Conservation (phyloP, 306 rosid species). For the Fragaria nilgerrensis region DNA sequence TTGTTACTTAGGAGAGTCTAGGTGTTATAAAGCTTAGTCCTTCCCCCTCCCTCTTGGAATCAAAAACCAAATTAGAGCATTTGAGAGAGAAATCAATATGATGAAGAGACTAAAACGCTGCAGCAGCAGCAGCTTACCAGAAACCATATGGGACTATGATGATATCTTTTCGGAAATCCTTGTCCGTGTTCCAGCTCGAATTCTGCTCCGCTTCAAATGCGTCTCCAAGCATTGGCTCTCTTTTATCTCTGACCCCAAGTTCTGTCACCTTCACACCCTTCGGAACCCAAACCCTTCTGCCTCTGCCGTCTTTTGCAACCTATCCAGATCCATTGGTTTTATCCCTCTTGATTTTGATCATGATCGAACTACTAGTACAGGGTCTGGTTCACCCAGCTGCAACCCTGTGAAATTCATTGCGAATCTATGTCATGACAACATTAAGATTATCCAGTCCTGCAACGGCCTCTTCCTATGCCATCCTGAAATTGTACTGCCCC, state of each 20-base stretch:
- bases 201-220: not conserved
- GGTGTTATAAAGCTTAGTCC: too few relatives aligned
- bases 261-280: not conserved
- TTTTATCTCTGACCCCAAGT: not conserved
- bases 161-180: not conserved
- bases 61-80: too few relatives aligned
- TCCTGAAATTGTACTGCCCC: not conserved
- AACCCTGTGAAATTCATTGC: not conserved
- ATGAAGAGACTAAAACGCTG: too few relatives aligned
- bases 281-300: not conserved
- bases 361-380: not conserved
- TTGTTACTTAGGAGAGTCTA: too few relatives aligned
- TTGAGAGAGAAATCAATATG: too few relatives aligned
- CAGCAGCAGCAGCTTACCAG: not conserved
- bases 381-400: not conserved
- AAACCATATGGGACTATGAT: not conserved
- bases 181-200: not conserved
- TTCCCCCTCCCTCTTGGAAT: too few relatives aligned
- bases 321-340: too few relatives aligned
- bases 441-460: not conserved
- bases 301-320: not conserved
- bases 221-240: not conserved
- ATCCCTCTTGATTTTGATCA: not conserved
- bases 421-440: not conserved
- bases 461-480: not conserved